Base-by-base conservation (phyloP, 108 stramenopile species). In the Cyclotella baltica region DNA sequence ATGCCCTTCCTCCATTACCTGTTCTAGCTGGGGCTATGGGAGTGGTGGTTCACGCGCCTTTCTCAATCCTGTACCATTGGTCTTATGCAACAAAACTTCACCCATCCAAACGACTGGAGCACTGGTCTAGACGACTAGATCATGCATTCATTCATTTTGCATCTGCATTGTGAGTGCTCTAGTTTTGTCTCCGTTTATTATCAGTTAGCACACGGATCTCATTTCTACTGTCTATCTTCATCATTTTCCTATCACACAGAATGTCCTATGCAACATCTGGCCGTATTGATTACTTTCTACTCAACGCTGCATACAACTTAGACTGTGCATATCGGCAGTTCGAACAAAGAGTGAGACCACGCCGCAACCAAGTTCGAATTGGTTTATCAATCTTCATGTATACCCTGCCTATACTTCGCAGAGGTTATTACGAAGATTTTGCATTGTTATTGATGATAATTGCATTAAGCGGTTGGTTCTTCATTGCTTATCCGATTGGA, bases 51-150 rank as follows among this genome's bases (percentile, higher is more conserved):
- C 93, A 91, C 46, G 76, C 85, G 13, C 90, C 93, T 6, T 88
- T 91, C 79, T 90, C 90, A 8, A 73, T 90, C 34, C 37, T 89
- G 34, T 89, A 94, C 66, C 88, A 89, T 48, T 88, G 83, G 83
- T 74, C 50, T 1, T 92, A 81, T 50, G 87, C 89, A 25, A 80
- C 85, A 51, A 59, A 63, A 68, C 63, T 93, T 15, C 71, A 78
- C 53, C 63, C 83, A 56, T 75, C 80, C 31, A 72, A 83, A 10
- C 84, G 92, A 46, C 80, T 86, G 31, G 69, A 83, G n/a, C 93
- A 94, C 55, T 94, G 89, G 93, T 89, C 85, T 67, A 80, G 93
- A 58, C 87, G 91, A 40, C 79, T 94, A 76, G 93, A 94, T 76
- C 88, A 94, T 72, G 75, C 86, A 16, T 87, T 90, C 77, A 90